Percentiles rank a stretch among this genome's conserved stretches.
These are phyloP conservation scores for Acanthamoeba castellanii DNA, from an alignment of 208 protist species.

Conservation along the genomic window DNA sequence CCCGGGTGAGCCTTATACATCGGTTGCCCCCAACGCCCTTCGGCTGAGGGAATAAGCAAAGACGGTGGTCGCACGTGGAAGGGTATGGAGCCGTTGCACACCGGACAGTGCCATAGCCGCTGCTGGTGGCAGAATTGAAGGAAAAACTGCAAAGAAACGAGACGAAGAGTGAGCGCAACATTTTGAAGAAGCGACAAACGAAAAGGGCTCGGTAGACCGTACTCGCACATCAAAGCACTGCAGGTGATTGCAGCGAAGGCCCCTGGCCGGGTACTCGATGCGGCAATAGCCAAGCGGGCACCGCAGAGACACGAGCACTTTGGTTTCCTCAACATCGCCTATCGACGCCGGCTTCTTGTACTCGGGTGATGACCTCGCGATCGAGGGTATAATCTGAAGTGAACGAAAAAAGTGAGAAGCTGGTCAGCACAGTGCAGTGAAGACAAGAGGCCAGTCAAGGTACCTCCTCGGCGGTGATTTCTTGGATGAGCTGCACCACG, in stretches of 20 bases:
- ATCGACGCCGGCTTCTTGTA: slow-evolving; percentile 3
- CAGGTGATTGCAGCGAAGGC: slow-evolving; percentile 38
- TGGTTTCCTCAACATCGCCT: slow-evolving; percentile 22
- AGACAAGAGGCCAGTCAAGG: not conserved
- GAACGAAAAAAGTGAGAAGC: not conserved
- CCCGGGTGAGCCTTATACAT: too few relatives aligned
- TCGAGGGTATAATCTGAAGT: not conserved
- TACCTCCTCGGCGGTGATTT: slow-evolving; percentile 33
- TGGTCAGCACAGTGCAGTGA: too few relatives aligned
- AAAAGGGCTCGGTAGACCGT: not conserved
- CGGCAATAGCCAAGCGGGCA: slow-evolving; percentile 49
- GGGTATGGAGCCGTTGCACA: slow-evolving; percentile 8
- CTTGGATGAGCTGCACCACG: slow-evolving; percentile 56
- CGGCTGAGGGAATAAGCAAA: too few relatives aligned
- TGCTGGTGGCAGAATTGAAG: slow-evolving; percentile 47
- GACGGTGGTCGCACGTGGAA: not conserved
- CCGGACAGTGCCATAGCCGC: slow-evolving; percentile 55
- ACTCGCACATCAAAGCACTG: slow-evolving; percentile 53
- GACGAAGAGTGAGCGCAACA: not conserved
- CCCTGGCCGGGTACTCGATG: slow-evolving; percentile 4
- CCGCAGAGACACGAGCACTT: slow-evolving; percentile 21
- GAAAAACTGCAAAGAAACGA: not conserved
- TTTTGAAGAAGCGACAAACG: not conserved
- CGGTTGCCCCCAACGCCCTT: too few relatives aligned
- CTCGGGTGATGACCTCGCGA: not conserved